Evolutionary conservation across 495 filamentous ascomycete species (phyloP), one percentile per base, ranked within the genome.

Genomic region (Cairneyella variabilis): DNA sequence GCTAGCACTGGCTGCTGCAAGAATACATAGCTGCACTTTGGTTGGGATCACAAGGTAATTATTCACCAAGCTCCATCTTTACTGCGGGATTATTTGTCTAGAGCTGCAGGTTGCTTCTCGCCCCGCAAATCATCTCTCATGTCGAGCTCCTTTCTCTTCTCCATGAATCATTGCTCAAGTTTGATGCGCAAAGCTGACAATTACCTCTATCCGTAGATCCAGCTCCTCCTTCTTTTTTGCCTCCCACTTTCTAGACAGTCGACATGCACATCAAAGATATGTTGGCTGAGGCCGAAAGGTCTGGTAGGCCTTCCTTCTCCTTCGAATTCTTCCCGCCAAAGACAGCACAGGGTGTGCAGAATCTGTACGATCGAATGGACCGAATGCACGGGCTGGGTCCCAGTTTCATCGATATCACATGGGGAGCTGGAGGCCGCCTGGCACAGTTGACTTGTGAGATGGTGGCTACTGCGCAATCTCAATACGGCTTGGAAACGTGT

Each of bases 271-370:
- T 99, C 77, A 86, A 80, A 50, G 86, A 95, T 56, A 97, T 96
- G 79, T 76, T 99, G 58, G 79, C 86, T 56, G 88, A 92, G 63
- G 86, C 89, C 73, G 78, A 89, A 62, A 70, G 66, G 73, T 79
- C 85, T 54, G 81, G 82, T 65, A 79, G 83, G 58, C 85, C 91
- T 42, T 89, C 88, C 49, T 96, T 97, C 78, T 97, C 95, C 25
- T 99, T 99, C 69, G 95, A 99, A 72, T 99, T 96, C 77, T 99
- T 97, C 71, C 92, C 95, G 40, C 95, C 95, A n/a, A 99, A 99
- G 74, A 99, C 95, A 0, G 92, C 93, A 1, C 88, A 90, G 77
- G 95, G 95, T 79, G 92, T 99, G 8, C 95, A 97, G 75, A 99
- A 99, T 67, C 83, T 99, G 50, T 99, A 99, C 74, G 95, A 99